Evolutionary conservation across 257 asterid species (phyloP).

Genomic region (Cruciata laevipes): DNA sequence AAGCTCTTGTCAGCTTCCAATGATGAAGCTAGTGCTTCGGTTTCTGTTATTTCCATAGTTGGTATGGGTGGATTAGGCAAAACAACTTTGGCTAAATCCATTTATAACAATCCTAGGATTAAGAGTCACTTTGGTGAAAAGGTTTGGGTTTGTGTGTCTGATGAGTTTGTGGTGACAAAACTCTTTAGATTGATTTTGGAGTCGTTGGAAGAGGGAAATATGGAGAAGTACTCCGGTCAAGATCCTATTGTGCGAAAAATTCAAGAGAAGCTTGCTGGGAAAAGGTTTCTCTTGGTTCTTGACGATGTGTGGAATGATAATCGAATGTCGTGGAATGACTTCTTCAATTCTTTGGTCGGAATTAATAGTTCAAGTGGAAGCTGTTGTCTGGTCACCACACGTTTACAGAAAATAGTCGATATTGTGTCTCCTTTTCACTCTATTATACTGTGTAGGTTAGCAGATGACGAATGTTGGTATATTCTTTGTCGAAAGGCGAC

Average conservation of each 20-base stretch:
- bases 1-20: too few relatives aligned
- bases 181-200: neutral
- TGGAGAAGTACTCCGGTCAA: too few relatives aligned
- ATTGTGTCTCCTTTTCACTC: too few relatives aligned
- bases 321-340: too few relatives aligned
- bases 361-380: too few relatives aligned
- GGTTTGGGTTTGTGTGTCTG: neutral
- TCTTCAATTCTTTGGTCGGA: too few relatives aligned
- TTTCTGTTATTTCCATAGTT: neutral
- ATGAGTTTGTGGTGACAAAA: neutral
- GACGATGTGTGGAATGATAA: neutral
- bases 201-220: neutral
- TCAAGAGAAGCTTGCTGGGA: neutral
- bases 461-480: too few relatives aligned
- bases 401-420: too few relatives aligned
- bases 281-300: neutral
- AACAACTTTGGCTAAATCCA: neutral
- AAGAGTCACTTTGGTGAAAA: neutral
- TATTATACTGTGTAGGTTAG: too few relatives aligned
- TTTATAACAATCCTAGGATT: neutral
- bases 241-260: neutral
- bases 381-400: too few relatives aligned
- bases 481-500: too few relatives aligned
- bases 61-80: constrained; percentile 1
- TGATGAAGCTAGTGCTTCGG: too few relatives aligned